Evolutionary conservation across 345 rosid genomes (phyloP).

Genomic region (Diplotaxis tenuifolia): DNA sequence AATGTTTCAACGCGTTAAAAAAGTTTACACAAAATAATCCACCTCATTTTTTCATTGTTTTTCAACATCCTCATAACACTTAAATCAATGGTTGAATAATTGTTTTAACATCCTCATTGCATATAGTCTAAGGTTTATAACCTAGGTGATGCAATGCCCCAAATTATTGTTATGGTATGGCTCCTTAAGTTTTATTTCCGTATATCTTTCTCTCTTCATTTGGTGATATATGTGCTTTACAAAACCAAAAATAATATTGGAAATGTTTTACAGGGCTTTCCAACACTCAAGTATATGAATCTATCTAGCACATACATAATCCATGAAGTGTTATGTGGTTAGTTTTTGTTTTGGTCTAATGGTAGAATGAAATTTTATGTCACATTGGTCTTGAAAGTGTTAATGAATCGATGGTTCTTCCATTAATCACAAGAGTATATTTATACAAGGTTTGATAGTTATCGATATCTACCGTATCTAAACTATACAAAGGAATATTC

Average conservation of each 20-base stretch:
- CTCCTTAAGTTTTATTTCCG: neutral
- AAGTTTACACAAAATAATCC: too few species aligned
- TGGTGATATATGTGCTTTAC: neutral
- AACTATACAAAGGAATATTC: too few species aligned
- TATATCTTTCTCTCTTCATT: neutral
- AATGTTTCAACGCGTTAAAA: too few species aligned
- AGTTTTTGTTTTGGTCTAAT: too few species aligned
- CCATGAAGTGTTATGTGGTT: neutral
- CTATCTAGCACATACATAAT: neutral
- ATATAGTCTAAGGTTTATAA: neutral
- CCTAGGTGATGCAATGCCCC: neutral
- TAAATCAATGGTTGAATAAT: too few species aligned
- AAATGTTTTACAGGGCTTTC: neutral
- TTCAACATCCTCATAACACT: too few species aligned
- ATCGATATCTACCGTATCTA: too few species aligned
- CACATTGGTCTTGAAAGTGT: neutral
- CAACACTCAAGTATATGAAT: neutral
- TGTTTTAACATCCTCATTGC: too few species aligned
- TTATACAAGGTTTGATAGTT: too few species aligned
- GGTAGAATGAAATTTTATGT: neutral
- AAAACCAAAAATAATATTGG: neutral
- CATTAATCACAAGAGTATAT: too few species aligned
- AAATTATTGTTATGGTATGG: neutral
- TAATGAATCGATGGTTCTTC: too few species aligned
- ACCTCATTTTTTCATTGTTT: too few species aligned